Evolutionary conservation across 495 filamentous ascomycete genomes (phyloP).

Genomic region (Cercophora newfieldiana): DNA sequence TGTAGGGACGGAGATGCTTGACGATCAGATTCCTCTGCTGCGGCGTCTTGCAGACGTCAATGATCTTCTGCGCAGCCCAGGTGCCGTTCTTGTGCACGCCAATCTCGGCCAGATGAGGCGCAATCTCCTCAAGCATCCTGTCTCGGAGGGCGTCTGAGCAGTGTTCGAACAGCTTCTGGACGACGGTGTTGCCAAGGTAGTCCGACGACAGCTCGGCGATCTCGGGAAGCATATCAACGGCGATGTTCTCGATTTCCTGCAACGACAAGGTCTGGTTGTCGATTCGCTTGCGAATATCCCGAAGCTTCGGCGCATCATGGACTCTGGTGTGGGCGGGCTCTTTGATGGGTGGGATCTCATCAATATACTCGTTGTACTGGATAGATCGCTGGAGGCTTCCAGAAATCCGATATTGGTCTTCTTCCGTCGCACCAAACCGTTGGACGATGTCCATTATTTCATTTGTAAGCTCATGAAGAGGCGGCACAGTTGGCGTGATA

Average conservation of each 20-base stretch:
- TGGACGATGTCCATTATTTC: slow-evolving; percentile 86
- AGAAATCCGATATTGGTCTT: slow-evolving; percentile 72
- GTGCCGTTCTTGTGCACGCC: slow-evolving; percentile 99
- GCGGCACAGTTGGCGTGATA: slow-evolving; percentile 64
- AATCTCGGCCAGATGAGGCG: slow-evolving; percentile 92
- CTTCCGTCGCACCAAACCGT: slow-evolving; percentile 84
- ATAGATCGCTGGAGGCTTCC: slow-evolving; percentile 74
- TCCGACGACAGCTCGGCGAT: slow-evolving; percentile 93
- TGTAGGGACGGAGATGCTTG: slow-evolving; percentile 78
- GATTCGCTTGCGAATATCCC: slow-evolving; percentile 95
- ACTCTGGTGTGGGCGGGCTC: slow-evolving; percentile 89
- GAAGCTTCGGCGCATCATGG: slow-evolving; percentile 91
- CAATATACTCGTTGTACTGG: slow-evolving; percentile 65
- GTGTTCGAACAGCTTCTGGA: slow-evolving; percentile 96
- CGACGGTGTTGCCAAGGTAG: slow-evolving; percentile 98
- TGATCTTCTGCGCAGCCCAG: slow-evolving; percentile 99
- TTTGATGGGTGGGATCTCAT: slow-evolving; percentile 85
- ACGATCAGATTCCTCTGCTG: slow-evolving; percentile 83
- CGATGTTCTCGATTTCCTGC: slow-evolving; percentile 89
- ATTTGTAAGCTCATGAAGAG: slow-evolving; percentile 69
- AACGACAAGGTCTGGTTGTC: slow-evolving; percentile 87
- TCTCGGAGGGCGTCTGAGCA: slow-evolving; percentile 89
- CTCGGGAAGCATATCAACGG: slow-evolving; percentile 89
- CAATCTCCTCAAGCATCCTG: slow-evolving; percentile 84
- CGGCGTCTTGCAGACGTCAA: slow-evolving; percentile 86